Conservation (phyloP, 768 basidiomycete genomes). For the Termitomyces sp. region DNA sequence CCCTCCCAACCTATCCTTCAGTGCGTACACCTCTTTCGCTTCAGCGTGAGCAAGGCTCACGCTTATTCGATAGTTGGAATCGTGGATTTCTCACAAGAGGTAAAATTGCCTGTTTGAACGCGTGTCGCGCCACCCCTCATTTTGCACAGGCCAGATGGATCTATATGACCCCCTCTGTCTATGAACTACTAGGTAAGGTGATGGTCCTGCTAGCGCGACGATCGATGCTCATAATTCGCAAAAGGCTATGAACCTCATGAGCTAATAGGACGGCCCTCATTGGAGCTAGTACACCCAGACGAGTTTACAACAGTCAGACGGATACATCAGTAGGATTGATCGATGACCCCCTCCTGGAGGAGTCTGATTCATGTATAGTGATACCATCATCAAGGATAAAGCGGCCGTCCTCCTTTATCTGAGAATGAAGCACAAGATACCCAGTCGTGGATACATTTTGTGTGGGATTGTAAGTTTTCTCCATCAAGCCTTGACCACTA, state of each 20-base stretch:
- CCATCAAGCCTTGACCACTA: slow-evolving; percentile 1
- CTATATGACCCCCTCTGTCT: slow-evolving; percentile 64
- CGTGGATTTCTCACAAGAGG: slow-evolving; percentile 77
- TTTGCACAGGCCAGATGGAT: slow-evolving; percentile 60
- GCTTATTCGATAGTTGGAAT: slow-evolving; percentile 57
- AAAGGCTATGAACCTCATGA: slow-evolving; percentile 75
- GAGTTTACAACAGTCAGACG: slow-evolving; percentile 65
- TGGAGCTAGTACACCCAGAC: slow-evolving; percentile 81
- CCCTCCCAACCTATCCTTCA: slow-evolving; percentile 75
- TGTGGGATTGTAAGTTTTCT: slow-evolving; percentile 64
- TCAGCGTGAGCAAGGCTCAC: slow-evolving; percentile 10
- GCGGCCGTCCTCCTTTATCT: slow-evolving; percentile 78
- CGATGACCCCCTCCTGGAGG: background rate
- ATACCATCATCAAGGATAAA: slow-evolving; percentile 76
- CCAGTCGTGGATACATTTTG: slow-evolving; percentile 70
- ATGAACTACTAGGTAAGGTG: slow-evolving; percentile 57
- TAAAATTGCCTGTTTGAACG: slow-evolving; percentile 25
- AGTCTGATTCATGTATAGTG: slow-evolving; percentile 37
- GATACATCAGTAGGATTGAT: slow-evolving; percentile 61
- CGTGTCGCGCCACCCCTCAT: slow-evolving; percentile 15
- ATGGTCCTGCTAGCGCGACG: background rate
- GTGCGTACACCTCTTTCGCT: slow-evolving; percentile 40
- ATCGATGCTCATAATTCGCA: background rate
- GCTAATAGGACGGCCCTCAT: slow-evolving; percentile 63
- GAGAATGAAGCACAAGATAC: slow-evolving; percentile 78